phyloP scores from a whole-genome alignment of 2,329 filamentous ascomycete species.

The Diatrype stigma region DNA sequence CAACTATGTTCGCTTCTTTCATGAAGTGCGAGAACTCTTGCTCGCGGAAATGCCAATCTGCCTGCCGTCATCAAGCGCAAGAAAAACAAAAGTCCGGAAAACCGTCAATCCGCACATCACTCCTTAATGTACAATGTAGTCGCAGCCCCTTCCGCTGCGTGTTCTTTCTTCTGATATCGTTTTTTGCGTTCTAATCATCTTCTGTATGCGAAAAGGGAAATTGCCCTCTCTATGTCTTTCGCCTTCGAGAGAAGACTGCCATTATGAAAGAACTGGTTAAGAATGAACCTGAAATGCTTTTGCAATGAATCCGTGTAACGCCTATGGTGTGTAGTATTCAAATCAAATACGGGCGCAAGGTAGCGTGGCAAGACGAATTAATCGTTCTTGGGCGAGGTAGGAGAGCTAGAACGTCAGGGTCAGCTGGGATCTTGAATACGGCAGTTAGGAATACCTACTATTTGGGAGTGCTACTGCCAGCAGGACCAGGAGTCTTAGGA shows the following conservation, averaged over 20 bases:
- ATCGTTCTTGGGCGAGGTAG: constrained; percentile 28
- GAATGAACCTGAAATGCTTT: constrained; percentile 16
- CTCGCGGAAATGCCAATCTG: neutral
- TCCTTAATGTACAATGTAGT: neutral
- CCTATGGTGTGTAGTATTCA: constrained; percentile 25
- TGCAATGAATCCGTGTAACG: constrained; percentile 13
- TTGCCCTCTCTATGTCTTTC: no score
- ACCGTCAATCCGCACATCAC: neutral
- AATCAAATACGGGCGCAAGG: constrained; percentile 6
- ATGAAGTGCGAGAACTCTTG: no score
- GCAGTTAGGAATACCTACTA: constrained; percentile 31
- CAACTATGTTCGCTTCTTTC: no score
- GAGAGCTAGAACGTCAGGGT: constrained; percentile 22
- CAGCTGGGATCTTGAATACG: neutral
- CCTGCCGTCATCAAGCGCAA: neutral
- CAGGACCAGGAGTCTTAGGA: constrained; percentile 39
- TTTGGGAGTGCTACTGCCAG: constrained; percentile 34
- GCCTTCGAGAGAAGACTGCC: constrained; percentile 1
- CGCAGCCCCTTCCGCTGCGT: neutral
- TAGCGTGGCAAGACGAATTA: constrained; percentile 8
- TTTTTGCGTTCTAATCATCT: no score
- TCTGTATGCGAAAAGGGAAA: no score
- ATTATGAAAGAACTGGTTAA: constrained; percentile 4
- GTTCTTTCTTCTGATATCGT: no score
- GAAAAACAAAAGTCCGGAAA: neutral